Evolutionary conservation across 2,329 filamentous ascomycete species (phyloP), one percentile per base, ranked within the genome.

Genomic region (Aspergillus awamori): DNA sequence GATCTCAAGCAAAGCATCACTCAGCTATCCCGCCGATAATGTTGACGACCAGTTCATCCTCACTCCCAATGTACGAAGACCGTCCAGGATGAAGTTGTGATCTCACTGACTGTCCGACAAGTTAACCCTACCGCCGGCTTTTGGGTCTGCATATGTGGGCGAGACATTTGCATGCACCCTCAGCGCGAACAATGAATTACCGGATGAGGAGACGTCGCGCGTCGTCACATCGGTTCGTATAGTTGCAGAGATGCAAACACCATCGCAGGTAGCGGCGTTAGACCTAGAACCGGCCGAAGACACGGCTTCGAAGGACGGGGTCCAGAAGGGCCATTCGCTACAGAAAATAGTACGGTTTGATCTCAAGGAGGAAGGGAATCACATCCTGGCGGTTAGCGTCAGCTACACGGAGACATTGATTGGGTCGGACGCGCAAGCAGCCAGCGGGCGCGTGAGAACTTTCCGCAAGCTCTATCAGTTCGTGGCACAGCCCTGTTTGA

Each of bases 381-480:
- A 99, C 76, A 92, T 97, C 11, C 83, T 99, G 7, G 92, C 92
- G 6, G 93, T 98, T 62, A 97, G 92, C 57, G 91, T 98, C 62
- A 94, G 90, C 66, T 98, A 98, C 78, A 96, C 93, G 58, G 94
- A 98, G 77, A 93, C 91, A 0, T 85, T 90, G 68, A 73, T 80
- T 64, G 72, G 73, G 0, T 74, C 76, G 38, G 77, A 78, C 22
- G 71, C 73, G 30, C 75, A 79, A 64, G 82, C 83, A 22, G 82
- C 81, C 2, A 81, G 82, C 59, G 84, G 83, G 4, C 85, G 92
- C 53, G 89, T 91, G 39, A 83, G 95, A 62, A 96, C 92, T 8
- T 98, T 98, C 74, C 84, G 94, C 67, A 98, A 98, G 79, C 80
- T 99, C 62, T 99, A 98, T 76, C 95, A 98, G 76, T 99, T 99